A percentile compares a stretch with the other conserved stretches of the same genome.
phyloP scores from a whole-genome alignment of 2,329 filamentous ascomycete species.

The Trichoderma sp. region DNA sequence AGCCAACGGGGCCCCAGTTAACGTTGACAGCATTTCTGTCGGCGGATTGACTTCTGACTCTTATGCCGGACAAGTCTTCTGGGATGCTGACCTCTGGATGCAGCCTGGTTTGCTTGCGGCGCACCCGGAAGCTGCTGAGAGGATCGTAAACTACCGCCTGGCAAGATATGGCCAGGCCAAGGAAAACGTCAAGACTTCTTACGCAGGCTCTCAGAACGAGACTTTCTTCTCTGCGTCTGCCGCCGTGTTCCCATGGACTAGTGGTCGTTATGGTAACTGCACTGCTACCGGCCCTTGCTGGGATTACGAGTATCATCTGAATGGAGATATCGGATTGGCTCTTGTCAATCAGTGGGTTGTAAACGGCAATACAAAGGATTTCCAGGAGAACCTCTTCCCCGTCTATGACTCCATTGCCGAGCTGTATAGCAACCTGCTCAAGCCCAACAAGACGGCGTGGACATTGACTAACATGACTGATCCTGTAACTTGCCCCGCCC shows the following conservation, averaged over 20 bases:
- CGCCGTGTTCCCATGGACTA: slow-evolving; percentile 65
- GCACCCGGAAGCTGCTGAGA: slow-evolving; percentile 30
- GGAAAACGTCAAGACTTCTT: slow-evolving; percentile 59
- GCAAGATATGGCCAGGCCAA: slow-evolving; percentile 51
- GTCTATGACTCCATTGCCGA: slow-evolving; percentile 65
- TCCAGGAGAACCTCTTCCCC: slow-evolving; percentile 50
- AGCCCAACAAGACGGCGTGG: slow-evolving; percentile 58
- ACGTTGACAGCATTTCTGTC: slow-evolving; percentile 30
- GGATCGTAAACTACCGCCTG: slow-evolving; percentile 32
- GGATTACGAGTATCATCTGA: slow-evolving; percentile 71
- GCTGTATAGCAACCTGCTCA: slow-evolving; percentile 60
- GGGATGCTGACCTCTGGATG: slow-evolving; percentile 36
- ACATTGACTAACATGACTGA: slow-evolving; percentile 67
- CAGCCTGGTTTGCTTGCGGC: slow-evolving; percentile 31
- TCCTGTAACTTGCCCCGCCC: slow-evolving; percentile 51
- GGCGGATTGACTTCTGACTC: slow-evolving; percentile 33
- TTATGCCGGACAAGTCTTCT: slow-evolving; percentile 35
- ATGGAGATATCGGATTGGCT: slow-evolving; percentile 64
- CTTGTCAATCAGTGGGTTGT: slow-evolving; percentile 31
- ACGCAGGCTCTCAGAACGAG: slow-evolving; percentile 47
- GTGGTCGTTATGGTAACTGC: slow-evolving; percentile 66
- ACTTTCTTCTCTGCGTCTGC: slow-evolving; percentile 53
- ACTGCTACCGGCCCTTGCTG: slow-evolving; percentile 61
- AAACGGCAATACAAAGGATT: slow-evolving; percentile 28
- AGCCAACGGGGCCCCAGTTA: slow-evolving; percentile 46